Evolutionary conservation across 805 yeast genomes (phyloP).

Genomic region (Candida vartiovaarae): DNA sequence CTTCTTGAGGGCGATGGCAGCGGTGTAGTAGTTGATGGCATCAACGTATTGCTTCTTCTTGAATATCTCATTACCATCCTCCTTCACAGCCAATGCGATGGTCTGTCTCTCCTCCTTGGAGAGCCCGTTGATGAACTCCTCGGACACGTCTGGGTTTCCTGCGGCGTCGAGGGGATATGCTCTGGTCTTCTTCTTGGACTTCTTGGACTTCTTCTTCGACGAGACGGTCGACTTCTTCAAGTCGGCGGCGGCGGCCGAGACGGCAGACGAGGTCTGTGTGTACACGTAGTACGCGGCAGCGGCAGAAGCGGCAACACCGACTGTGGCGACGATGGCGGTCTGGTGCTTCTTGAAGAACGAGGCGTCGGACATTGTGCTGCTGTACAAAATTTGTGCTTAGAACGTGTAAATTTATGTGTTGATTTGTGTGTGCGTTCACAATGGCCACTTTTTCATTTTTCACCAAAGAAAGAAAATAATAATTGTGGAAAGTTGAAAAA

Average conservation of each 20-base stretch:
- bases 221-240: constrained; percentile 3
- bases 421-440: too few relatives aligned
- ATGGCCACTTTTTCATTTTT: too few relatives aligned
- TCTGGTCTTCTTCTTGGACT: constrained; percentile 19
- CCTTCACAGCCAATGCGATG: constrained; percentile 74
- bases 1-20: constrained; percentile 65
- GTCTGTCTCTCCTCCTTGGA: constrained; percentile 47
- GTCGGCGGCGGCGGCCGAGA: constrained; percentile 10
- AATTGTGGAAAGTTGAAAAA: too few relatives aligned
- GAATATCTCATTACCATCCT: constrained; percentile 80
- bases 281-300: constrained; percentile 52
- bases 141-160: constrained; percentile 54
- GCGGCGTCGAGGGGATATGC: constrained; percentile 45
- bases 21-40: constrained; percentile 77
- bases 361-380: constrained; percentile 13
- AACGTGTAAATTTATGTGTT: too few relatives aligned
- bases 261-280: constrained; percentile 26
- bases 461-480: too few relatives aligned
- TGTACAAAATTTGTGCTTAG: too few relatives aligned
- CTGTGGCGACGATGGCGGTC: constrained; percentile 56
- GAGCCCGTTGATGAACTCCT: constrained; percentile 38
- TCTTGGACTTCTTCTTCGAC: constrained; percentile 39
- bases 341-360: constrained; percentile 37
- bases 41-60: constrained; percentile 58
- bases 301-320: constrained; percentile 58